Evolutionary conservation across 1,284 basidiomycete species (phyloP).

Genomic region (Pseudozyma sp.): DNA sequence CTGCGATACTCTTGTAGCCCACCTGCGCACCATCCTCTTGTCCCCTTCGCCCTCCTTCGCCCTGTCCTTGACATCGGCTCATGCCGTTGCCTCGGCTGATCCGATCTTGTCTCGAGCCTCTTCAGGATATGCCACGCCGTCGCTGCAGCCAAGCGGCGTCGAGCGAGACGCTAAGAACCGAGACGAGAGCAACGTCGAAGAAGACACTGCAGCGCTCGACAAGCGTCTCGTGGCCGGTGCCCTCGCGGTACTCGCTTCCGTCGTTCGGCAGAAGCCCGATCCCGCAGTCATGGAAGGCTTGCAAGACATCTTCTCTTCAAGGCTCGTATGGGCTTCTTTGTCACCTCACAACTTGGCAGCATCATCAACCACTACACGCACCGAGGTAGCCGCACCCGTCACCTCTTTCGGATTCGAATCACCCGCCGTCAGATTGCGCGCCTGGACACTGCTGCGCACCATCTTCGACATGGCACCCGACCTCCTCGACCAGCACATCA

Average conservation of each 20-base stretch:
- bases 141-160: constrained; percentile 14
- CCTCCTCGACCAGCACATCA: constrained; percentile 37
- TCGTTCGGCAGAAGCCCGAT: constrained; percentile 24
- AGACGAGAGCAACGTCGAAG: constrained; percentile 66
- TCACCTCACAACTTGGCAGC: constrained; percentile 27
- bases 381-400: constrained; percentile 4
- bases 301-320: constrained; percentile 43
- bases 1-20: constrained; percentile 33
- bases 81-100: constrained; percentile 32
- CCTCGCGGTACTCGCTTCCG: constrained; percentile 49
- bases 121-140: constrained; percentile 35
- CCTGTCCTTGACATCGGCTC: constrained; percentile 47
- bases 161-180: constrained; percentile 65
- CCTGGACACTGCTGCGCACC: constrained; percentile 53
- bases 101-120: constrained; percentile 30
- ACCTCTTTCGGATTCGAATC: constrained; percentile 51
- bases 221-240: constrained; percentile 63
- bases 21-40: constrained; percentile 47
- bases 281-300: constrained; percentile 30
- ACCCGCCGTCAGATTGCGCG: constrained; percentile 52
- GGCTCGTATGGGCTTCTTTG: constrained; percentile 53
- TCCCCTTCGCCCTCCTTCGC: constrained; percentile 51
- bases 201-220: constrained; percentile 61
- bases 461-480: constrained; percentile 22
- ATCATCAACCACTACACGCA: constrained; percentile 5